phyloP scores from a whole-genome alignment of 768 basidiomycete species.

The Lactarius sp. region DNA sequence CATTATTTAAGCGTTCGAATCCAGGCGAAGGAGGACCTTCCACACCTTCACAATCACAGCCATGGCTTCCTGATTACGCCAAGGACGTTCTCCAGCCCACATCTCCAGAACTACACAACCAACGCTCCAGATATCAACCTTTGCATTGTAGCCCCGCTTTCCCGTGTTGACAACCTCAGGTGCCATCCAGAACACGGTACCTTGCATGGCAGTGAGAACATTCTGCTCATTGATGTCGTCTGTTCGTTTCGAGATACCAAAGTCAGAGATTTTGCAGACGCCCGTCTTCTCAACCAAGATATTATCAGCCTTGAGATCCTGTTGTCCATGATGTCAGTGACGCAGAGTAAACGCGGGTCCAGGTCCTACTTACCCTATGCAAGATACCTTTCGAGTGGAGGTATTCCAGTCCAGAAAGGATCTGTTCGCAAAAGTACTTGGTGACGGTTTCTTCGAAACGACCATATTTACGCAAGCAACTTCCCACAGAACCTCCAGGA shows the following conservation, averaged over 20 bases:
- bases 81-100: constrained; percentile 96
- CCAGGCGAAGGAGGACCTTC: neutral
- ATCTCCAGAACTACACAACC: constrained; percentile 99
- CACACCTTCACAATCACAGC: constrained; percentile 92
- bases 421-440: constrained; percentile 89
- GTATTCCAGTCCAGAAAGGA: constrained; percentile 87
- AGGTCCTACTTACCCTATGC: constrained; percentile 61
- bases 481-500: constrained; percentile 92
- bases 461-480: constrained; percentile 85
- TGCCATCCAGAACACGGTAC: constrained; percentile 99
- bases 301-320: constrained; percentile 98
- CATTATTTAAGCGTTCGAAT: constrained; percentile 1
- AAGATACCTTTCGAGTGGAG: constrained; percentile 89
- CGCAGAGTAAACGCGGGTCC: neutral
- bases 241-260: constrained; percentile 95
- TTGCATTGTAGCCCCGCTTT: constrained; percentile 90
- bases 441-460: constrained; percentile 90
- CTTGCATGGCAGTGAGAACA: constrained; percentile 93
- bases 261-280: constrained; percentile 95
- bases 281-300: constrained; percentile 92
- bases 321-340: constrained; percentile 14
- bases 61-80: constrained; percentile 85
- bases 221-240: constrained; percentile 78
- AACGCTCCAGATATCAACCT: constrained; percentile 98
- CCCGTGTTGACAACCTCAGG: constrained; percentile 88